phyloP scores from a whole-genome alignment of 768 basidiomycete species.

The Galerina sulciceps region DNA sequence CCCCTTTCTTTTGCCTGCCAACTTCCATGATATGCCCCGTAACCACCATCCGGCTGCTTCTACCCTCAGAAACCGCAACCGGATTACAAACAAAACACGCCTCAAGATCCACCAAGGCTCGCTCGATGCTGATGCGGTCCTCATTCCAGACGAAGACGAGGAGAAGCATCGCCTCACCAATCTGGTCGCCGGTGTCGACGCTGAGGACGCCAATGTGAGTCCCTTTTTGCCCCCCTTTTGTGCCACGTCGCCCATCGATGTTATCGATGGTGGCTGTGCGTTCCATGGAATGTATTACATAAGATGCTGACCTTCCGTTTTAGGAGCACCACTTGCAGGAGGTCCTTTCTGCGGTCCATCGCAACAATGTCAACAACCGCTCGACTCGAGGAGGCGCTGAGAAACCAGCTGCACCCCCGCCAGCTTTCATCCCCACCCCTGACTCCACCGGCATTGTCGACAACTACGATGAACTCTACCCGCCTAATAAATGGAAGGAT shows the following conservation, averaged over 20 bases:
- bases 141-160: conserved; percentile 87
- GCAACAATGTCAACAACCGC: conserved; percentile 33
- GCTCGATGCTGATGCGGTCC: conserved; percentile 78
- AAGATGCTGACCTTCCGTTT: conserved; percentile 41
- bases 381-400: conserved; percentile 33
- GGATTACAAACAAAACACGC: conserved; percentile 91
- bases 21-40: conserved; percentile 88
- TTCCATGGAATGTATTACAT: conserved; percentile 53
- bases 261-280: conserved; percentile 45
- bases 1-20: conserved; percentile 33
- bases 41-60: conserved; percentile 77
- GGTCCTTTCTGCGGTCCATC: conserved; percentile 50
- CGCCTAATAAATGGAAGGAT: conserved; percentile 70
- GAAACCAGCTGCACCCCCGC: conserved; percentile 39
- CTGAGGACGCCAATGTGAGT: conserved; percentile 93
- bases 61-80: conserved; percentile 84
- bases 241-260: conserved; percentile 44
- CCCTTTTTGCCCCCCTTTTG: conserved; percentile 32
- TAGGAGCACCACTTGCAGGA: conserved; percentile 62
- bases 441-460: conserved; percentile 82
- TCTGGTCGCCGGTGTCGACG: conserved; percentile 85
- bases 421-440: conserved; percentile 90
- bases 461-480: conserved; percentile 82
- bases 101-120: conserved; percentile 83
- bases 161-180: conserved; percentile 79